Evolutionary conservation across 2,329 filamentous ascomycete genomes (phyloP).

Genomic region (Fusarium avenaceum): DNA sequence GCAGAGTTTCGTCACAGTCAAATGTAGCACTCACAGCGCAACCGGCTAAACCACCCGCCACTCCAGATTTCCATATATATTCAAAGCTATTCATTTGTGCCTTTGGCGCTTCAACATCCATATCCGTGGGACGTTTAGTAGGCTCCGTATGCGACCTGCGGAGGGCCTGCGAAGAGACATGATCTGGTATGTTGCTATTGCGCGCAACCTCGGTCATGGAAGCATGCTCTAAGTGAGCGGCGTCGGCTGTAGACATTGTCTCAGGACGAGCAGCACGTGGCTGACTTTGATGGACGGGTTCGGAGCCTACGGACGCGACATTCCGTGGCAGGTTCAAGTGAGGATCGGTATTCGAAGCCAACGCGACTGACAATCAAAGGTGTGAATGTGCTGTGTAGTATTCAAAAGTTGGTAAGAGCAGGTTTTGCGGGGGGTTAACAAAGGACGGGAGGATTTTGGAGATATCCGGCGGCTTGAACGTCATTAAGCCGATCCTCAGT

Average conservation of each 20-base stretch:
- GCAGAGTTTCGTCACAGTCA: not conserved
- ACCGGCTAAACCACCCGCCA: conserved; percentile 91
- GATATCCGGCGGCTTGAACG: conserved; percentile 45
- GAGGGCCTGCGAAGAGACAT: conserved; percentile 41
- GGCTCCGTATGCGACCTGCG: conserved; percentile 52
- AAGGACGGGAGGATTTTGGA: conserved; percentile 41
- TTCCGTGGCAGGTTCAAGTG: conserved; percentile 38
- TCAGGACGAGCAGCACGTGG: conserved; percentile 43
- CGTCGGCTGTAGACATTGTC: conserved; percentile 69
- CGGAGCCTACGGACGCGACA: conserved; percentile 45
- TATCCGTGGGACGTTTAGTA: conserved; percentile 64
- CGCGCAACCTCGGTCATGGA: conserved; percentile 67
- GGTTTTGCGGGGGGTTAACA: conserved; percentile 22
- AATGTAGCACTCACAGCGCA: conserved; percentile 77
- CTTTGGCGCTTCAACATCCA: conserved; percentile 59
- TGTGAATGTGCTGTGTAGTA: not conserved
- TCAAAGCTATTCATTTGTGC: conserved; percentile 76
- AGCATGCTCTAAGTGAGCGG: conserved; percentile 69
- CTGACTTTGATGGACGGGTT: conserved; percentile 37
- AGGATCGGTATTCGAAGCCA: conserved; percentile 16
- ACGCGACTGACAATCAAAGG: conserved; percentile 5
- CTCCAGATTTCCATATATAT: conserved; percentile 84
- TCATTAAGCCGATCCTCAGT: conserved; percentile 48
- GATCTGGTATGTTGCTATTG: conserved; percentile 51
- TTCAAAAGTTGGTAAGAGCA: conserved; percentile 16